phyloP scores from a whole-genome alignment of 2,329 filamentous ascomycete species.

The Colletotrichum tanaceti region DNA sequence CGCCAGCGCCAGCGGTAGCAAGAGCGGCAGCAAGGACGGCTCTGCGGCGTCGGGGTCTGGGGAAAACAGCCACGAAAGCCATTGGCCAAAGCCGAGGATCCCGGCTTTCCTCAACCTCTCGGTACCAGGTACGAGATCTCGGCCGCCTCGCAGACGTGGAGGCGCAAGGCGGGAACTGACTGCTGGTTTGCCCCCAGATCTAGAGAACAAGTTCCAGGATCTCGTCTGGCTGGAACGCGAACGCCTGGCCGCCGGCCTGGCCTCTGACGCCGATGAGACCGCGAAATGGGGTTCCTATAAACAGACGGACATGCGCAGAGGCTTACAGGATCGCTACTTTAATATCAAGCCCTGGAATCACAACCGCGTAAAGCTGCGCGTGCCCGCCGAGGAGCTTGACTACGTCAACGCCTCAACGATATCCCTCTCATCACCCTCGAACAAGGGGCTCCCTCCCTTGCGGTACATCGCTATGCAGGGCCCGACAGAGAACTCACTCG shows the following conservation, averaged over 20 bases:
- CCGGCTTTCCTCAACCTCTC: conserved; percentile 55
- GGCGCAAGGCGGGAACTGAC: conserved; percentile 25
- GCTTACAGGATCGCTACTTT: conserved; percentile 79
- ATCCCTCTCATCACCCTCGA: conserved; percentile 59
- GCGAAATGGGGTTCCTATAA: conserved; percentile 51
- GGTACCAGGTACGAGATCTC: conserved; percentile 49
- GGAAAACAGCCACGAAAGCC: conserved; percentile 20
- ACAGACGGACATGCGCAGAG: conserved; percentile 49
- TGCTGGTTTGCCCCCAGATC: conserved; percentile 31
- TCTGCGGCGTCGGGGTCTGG: conserved; percentile 16
- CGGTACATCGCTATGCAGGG: conserved; percentile 95
- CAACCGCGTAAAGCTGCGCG: conserved; percentile 84
- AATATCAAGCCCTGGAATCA: conserved; percentile 93
- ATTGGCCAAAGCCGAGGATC: conserved; percentile 45
- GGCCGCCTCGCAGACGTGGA: conserved; percentile 19
- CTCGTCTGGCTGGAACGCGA: conserved; percentile 65
- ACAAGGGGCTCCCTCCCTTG: conserved; percentile 54
- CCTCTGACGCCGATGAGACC: conserved; percentile 50
- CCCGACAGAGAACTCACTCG: conserved; percentile 79
- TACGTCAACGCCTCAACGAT: conserved; percentile 88
- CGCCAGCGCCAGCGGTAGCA: too few relatives aligned
- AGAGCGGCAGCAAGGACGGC: conserved; percentile 16
- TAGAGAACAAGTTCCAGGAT: conserved; percentile 60
- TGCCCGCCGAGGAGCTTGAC: conserved; percentile 77
- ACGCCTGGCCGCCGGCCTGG: conserved; percentile 55